Conservation (phyloP, 768 basidiomycete genomes). For the Coprinopsis cinerea region DNA sequence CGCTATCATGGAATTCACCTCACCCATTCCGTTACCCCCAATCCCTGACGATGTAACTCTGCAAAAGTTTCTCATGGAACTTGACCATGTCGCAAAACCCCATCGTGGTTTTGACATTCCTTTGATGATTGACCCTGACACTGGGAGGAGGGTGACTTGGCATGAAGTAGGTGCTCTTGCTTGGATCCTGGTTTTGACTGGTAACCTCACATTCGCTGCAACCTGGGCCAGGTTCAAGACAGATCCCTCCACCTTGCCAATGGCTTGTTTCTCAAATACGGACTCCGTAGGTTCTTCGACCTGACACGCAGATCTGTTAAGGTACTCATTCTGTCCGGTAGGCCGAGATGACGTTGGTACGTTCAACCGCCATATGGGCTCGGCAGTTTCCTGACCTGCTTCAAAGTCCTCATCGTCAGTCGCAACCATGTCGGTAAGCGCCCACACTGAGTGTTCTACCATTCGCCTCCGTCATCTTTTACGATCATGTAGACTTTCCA, state of each 20-base stretch:
- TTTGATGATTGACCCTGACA: conserved; percentile 46
- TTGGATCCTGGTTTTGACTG: not conserved
- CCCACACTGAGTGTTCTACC: not conserved
- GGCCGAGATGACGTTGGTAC: not conserved
- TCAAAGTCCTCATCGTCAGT: conserved; percentile 54
- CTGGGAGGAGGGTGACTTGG: conserved; percentile 10
- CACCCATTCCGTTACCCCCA: conserved; percentile 23
- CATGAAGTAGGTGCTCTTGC: not conserved
- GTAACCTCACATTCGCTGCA: not conserved
- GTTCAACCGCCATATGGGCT: not conserved
- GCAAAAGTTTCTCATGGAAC: conserved; percentile 48
- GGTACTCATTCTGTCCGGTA: too few species aligned
- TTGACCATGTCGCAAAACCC: conserved; percentile 35
- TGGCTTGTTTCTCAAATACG: conserved; percentile 34
- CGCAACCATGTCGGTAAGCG: conserved; percentile 59
- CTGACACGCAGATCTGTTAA: not conserved
- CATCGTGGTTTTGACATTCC: conserved; percentile 24
- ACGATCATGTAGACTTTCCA: conserved; percentile 38
- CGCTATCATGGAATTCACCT: not conserved
- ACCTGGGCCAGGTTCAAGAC: conserved; percentile 37
- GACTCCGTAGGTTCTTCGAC: conserved; percentile 29
- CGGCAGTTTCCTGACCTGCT: not conserved
- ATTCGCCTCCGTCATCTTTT: not conserved
- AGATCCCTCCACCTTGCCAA: conserved; percentile 48
- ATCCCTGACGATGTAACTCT: conserved; percentile 49